Percentiles rank a stretch among this genome's conserved stretches.
These are phyloP conservation scores for Ascodesmis nigricans DNA, from an alignment of 495 filamentous ascomycete species.

Conservation along the genomic window DNA sequence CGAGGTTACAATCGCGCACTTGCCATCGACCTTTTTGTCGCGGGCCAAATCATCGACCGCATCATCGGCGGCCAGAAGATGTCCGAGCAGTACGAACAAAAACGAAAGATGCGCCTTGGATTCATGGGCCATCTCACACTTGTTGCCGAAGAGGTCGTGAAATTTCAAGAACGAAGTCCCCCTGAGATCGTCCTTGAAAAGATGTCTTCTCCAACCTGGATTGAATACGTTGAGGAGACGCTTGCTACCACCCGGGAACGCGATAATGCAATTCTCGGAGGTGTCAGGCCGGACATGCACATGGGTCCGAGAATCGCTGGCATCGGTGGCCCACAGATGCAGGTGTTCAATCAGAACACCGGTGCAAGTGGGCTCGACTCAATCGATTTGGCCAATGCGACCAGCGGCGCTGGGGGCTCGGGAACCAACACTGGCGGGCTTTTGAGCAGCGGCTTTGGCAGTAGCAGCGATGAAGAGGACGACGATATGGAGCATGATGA, in stretches of 20 bases:
- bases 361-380: slow-evolving; percentile 42
- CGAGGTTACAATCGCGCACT: slow-evolving; percentile 78
- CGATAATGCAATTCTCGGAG: slow-evolving; percentile 95
- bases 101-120: slow-evolving; percentile 73
- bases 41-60: slow-evolving; percentile 66
- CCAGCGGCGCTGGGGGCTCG: slow-evolving; percentile 31
- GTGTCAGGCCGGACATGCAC: slow-evolving; percentile 74
- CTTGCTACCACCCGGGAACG: slow-evolving; percentile 85
- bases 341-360: slow-evolving; percentile 33
- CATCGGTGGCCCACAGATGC: slow-evolving; percentile 37
- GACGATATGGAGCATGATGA: slow-evolving; percentile 83
- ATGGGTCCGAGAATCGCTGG: slow-evolving; percentile 44
- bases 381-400: slow-evolving; percentile 50
- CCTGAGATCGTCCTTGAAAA: slow-evolving; percentile 77
- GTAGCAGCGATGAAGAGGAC: slow-evolving; percentile 88
- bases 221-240: slow-evolving; percentile 84
- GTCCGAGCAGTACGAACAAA: slow-evolving; percentile 61
- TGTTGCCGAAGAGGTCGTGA: slow-evolving; percentile 95
- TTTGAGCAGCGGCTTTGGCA: slow-evolving; percentile 82
- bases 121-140: slow-evolving; percentile 98
- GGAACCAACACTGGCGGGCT: slow-evolving; percentile 38
- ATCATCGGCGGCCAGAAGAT: slow-evolving; percentile 76
- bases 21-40: slow-evolving; percentile 83
- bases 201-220: slow-evolving; percentile 72
- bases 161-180: slow-evolving; percentile 87